Evolutionary conservation across 257 asterid genomes (phyloP), one percentile per base, ranked within the genome.

Genomic region (Cruciata laevipes): DNA sequence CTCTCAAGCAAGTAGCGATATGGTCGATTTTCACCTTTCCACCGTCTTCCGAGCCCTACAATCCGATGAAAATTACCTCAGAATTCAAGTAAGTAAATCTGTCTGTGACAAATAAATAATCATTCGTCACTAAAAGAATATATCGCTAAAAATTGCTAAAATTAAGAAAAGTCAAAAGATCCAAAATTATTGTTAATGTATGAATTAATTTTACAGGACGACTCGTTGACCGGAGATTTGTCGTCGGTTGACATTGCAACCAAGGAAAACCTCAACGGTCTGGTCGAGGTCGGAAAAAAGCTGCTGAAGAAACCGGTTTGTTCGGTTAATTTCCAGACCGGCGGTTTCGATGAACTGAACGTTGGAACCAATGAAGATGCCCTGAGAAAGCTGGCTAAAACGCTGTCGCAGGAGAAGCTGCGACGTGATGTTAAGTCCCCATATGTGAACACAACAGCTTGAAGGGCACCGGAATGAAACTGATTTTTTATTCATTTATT

Each of bases 201-300:
- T 53, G 11, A 21, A 20, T 21, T 53, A 7, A 5, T 18, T 37
- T 6, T 47, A 12, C 32, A 83, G 86, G 87, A 81, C 13, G 85
- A 81, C 55, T 51, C 71, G 0, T 68, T 83, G 62, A 76, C 58
- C 3, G 85, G 91, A 17, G 71, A 68, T 0, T 68, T 44, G 7
- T 67, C 84, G 1, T 77, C 85, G 0, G 70, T 84, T 32, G 89
- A 86, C 27, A 37, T 73, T 49, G 73, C 92, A 17, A 83, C 86
- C 0, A 44, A 61, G 49, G 75, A 76, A 20, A 86, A 86, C 32
- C 8, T 84, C 67, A 55, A 78, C 27, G 65, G 68, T 16, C 76
- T 86, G 0, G 82, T 80, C 1, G 53, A 68, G 69, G 75, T 61
- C 12, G 89, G 89, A 0, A 71, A 77, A 13, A 69, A 9, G 1